Conservation (phyloP, 768 basidiomycete species). For the Pluteus cervinus region DNA sequence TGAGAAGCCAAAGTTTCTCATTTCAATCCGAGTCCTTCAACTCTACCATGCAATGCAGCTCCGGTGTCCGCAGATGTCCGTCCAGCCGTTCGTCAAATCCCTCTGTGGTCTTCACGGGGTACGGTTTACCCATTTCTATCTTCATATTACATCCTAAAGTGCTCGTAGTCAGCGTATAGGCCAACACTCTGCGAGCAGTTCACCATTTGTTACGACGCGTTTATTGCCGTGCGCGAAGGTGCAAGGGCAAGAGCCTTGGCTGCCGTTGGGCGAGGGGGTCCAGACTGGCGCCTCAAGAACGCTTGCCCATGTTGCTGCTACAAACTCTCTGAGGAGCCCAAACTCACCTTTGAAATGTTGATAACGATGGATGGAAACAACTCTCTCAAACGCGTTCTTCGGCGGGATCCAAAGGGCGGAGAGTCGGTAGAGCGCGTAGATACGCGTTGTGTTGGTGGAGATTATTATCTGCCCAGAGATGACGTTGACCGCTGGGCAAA, state of each 20-base stretch:
- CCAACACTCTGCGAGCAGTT: too few relatives aligned
- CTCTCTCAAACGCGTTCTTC: constrained; percentile 16
- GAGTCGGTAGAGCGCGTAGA: background rate
- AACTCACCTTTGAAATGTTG: constrained; percentile 13
- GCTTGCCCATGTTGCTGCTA: constrained; percentile 17
- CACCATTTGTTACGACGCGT: too few relatives aligned
- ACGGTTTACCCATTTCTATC: background rate
- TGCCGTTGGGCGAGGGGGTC: background rate
- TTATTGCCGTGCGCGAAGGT: too few relatives aligned
- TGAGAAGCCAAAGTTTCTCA: constrained; percentile 11
- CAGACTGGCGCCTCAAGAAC: constrained; percentile 4
- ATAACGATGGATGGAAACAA: constrained; percentile 24
- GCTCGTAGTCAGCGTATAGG: too few relatives aligned
- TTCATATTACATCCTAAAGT: too few relatives aligned
- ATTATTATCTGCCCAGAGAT: constrained; percentile 4
- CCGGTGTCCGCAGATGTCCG: constrained; percentile 18
- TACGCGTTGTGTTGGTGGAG: background rate
- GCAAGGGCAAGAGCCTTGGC: too few relatives aligned
- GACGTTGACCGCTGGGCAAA: constrained; percentile 4
- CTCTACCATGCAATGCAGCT: constrained; percentile 13
- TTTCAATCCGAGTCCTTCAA: constrained; percentile 16
- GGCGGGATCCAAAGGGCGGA: constrained; percentile 3
- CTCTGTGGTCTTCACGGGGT: constrained; percentile 22
- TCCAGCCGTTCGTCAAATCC: constrained; percentile 20
- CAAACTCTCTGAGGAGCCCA: constrained; percentile 10